These are phyloP conservation scores for Rhodosporidiobolus sp. DNA, from an alignment of 768 basidiomycete genomes.

Conservation along the genomic window DNA sequence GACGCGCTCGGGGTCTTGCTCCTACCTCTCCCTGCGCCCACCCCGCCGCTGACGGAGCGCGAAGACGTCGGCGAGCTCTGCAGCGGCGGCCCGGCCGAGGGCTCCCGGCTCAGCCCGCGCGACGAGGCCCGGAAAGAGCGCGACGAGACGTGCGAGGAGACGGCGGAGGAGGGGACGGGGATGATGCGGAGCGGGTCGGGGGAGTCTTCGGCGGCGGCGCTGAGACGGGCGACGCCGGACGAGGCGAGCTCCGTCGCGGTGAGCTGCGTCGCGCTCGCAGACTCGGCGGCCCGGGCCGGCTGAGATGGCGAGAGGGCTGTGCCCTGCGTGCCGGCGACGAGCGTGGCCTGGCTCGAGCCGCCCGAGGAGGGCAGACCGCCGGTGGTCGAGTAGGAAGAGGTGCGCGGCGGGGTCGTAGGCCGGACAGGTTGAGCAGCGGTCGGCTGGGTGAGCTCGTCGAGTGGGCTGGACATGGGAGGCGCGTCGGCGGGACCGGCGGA, in stretches of 20 bases:
- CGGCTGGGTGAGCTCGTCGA: neutral
- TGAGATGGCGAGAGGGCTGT: neutral
- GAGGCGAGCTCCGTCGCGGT: neutral
- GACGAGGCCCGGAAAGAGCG: too few relatives aligned
- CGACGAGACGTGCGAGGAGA: neutral
- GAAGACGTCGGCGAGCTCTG: neutral
- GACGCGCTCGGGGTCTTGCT: too few relatives aligned
- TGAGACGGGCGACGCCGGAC: too few relatives aligned
- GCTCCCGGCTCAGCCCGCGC: neutral
- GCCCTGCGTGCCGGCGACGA: neutral
- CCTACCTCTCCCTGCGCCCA: too few relatives aligned
- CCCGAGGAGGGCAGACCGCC: neutral
- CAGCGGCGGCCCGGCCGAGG: neutral
- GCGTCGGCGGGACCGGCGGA: too few relatives aligned
- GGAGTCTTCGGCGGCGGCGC: neutral
- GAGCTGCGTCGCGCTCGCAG: neutral
- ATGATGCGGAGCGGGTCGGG: constrained; percentile 13
- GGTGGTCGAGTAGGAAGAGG: neutral
- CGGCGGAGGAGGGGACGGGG: neutral
- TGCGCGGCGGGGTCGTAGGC: neutral
- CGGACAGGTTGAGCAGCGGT: neutral
- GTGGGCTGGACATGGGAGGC: neutral
- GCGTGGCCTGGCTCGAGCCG: neutral
- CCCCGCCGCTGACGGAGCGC: too few relatives aligned
- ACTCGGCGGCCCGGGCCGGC: neutral